Evolutionary conservation across 768 basidiomycete species (phyloP), one percentile per base, ranked within the genome.

Genomic region (Boletus tomentosulus): DNA sequence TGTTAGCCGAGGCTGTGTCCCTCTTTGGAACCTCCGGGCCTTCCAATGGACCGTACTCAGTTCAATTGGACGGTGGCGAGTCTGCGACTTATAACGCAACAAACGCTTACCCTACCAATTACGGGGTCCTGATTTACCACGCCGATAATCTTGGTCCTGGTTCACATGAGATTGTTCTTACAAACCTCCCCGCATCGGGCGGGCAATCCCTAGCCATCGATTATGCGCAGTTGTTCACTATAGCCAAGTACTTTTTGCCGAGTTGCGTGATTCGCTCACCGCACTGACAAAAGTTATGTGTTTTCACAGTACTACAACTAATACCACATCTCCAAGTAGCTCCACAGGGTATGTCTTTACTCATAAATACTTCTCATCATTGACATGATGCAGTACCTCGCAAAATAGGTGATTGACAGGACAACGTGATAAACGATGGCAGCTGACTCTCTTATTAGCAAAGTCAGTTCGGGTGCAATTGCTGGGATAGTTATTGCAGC

Each of bases 21-120:
- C 53, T 81, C 11, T 79, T 72, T 41, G 78, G 79, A 13, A 72
- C 76, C 19, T 69, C 76, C 1, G 70, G 74, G 4, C 72, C 74
- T 4, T 50, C 56, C 3, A 69, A 67, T 41, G 67, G 73, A 28
- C 65, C 64, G 1, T 78, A 75, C 52, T 62, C 65, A 0, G 69
- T 66, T 24, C 66, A 73, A 44, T 34, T 78, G 42, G 76, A 78
- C 34, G 66, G 64, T n/a, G 67, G 67, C 5, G 35, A 58, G 10
- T n/a, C 58, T 2, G 19, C 39, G 19, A 37, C 48, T 0, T 68
- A 68, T 27, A 64, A 65, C 27, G 64, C 62, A 34, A 48, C 65
- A 19, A 59, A 31, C 3, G 27, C 11, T 38, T 62, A 47, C 47
- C 57, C 62, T 37, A 54, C 62, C 9, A 64, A 56, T 47, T 66